A percentile compares a stretch with the other conserved stretches of the same genome.
Conservation (phyloP, 768 basidiomycete species). For the Agrocybe pediades region DNA sequence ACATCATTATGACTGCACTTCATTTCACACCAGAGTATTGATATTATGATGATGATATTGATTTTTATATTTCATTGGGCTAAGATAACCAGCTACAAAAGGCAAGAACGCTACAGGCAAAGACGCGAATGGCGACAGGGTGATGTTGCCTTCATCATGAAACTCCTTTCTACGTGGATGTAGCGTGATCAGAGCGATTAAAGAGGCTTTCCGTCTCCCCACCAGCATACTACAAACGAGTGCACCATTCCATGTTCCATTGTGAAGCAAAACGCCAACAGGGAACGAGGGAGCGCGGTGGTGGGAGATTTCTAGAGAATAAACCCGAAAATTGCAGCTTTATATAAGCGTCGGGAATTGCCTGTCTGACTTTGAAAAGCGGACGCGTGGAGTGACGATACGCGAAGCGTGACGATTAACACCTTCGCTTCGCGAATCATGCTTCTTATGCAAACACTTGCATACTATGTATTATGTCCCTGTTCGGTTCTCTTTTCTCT, state of each 20-base stretch:
- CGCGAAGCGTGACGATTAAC: not conserved
- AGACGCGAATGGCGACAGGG: not conserved
- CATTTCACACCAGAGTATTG: too few species aligned
- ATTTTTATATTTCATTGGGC: too few species aligned
- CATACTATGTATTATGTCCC: not conserved
- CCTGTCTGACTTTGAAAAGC: slow-evolving; percentile 1
- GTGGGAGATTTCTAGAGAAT: slow-evolving; percentile 32
- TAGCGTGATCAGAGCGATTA: slow-evolving; percentile 84
- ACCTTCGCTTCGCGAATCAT: not conserved
- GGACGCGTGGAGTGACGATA: not conserved
- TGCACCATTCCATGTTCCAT: slow-evolving; percentile 47
- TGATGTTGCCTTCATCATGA: slow-evolving; percentile 78
- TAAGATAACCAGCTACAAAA: too few species aligned
- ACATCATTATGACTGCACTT: too few species aligned
- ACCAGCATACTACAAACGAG: slow-evolving; percentile 27
- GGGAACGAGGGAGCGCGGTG: slow-evolving; percentile 46
- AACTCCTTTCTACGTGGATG: slow-evolving; percentile 77
- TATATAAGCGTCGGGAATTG: slow-evolving; percentile 8
- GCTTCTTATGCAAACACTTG: not conserved
- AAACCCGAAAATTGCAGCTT: slow-evolving; percentile 5
- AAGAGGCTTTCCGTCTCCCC: slow-evolving; percentile 65
- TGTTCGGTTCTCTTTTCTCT: not conserved
- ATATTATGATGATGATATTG: too few species aligned
- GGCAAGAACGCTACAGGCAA: slow-evolving; percentile 1
- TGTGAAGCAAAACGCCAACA: slow-evolving; percentile 64